Conservation (phyloP, 768 basidiomycete species). For the Pleurotus giganteus region DNA sequence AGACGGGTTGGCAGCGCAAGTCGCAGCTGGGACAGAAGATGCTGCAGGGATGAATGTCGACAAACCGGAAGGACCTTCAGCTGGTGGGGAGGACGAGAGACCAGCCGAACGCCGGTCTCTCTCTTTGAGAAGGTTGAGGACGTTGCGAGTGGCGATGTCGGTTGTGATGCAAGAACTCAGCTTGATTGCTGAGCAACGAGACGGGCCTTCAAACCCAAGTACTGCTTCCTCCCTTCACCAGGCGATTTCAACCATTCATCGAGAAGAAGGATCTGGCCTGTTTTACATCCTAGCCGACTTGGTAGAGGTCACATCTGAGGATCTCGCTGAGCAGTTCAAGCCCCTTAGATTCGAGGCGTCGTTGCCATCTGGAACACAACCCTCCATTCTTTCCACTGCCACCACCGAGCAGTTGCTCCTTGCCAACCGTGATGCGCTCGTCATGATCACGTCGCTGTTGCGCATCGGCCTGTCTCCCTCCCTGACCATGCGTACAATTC, state of each 20-base stretch:
- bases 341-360: neutral
- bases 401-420: conserved; percentile 55
- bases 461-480: conserved; percentile 24
- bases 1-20: neutral
- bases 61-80: neutral
- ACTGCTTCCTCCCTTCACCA: neutral
- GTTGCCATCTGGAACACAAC: neutral
- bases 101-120: conserved; percentile 48
- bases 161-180: conserved; percentile 52
- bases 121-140: conserved; percentile 50
- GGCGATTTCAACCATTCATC: neutral
- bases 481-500: conserved; percentile 49
- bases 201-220: neutral
- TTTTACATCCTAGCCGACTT: neutral
- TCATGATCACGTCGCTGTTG: conserved; percentile 36
- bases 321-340: conserved; percentile 1
- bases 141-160: conserved; percentile 61
- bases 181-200: neutral
- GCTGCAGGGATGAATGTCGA: neutral
- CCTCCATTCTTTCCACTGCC: conserved; percentile 6
- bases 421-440: conserved; percentile 51
- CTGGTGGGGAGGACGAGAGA: neutral
- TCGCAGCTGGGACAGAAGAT: neutral
- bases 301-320: neutral
- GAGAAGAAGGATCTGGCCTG: conserved; percentile 4